Conservation (phyloP, 1,284 basidiomycete species). For the Irpex sp. region DNA sequence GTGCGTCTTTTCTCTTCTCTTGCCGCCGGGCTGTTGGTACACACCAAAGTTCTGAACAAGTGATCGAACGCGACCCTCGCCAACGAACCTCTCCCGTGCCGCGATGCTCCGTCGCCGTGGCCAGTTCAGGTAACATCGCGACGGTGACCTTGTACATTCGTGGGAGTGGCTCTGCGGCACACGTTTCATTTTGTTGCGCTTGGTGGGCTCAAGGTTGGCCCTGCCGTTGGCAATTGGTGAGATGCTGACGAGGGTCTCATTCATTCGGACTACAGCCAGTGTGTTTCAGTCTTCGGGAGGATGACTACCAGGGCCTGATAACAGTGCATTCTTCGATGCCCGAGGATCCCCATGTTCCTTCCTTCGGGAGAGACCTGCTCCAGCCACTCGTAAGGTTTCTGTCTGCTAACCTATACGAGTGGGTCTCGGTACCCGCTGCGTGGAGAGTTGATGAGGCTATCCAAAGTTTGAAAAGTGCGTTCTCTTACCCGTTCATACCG, state of each 20-base stretch:
- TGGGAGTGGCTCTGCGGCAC: no score
- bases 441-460: background rate
- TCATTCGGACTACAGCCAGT: no score
- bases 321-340: background rate
- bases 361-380: no score
- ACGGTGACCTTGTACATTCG: background rate
- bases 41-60: background rate
- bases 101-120: background rate
- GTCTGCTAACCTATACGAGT: background rate
- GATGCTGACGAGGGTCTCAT: no score
- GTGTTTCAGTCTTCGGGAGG: background rate
- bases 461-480: background rate
- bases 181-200: background rate
- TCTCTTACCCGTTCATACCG: background rate
- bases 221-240: background rate
- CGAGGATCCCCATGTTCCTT: background rate
- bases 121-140: background rate
- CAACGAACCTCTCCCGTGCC: background rate
- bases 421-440: background rate
- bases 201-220: background rate
- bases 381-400: no score
- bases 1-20: background rate
- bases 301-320: background rate
- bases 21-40: background rate
- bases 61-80: background rate